These are phyloP conservation scores for Pichia phayaonensis DNA, from an alignment of 805 yeast genomes.

Conservation along the genomic window DNA sequence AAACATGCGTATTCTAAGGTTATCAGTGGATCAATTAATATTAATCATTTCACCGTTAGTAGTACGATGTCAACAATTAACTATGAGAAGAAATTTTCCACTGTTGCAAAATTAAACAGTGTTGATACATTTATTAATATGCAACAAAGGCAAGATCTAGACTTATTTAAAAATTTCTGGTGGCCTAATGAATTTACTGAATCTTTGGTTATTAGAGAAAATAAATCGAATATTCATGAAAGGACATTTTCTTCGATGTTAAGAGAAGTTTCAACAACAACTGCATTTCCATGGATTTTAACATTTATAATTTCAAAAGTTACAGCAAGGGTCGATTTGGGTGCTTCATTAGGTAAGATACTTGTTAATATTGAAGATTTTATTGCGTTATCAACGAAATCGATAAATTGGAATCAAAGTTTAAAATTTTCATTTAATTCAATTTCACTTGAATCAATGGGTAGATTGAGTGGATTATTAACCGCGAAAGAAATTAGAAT, in stretches of 20 bases:
- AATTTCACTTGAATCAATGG: constrained; percentile 49
- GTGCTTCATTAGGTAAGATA: constrained; percentile 72
- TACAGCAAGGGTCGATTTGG: constrained; percentile 60
- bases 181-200: constrained; percentile 37
- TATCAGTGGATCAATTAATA: constrained; percentile 61
- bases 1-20: constrained; percentile 91
- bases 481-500: constrained; percentile 40
- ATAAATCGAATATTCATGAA: neutral
- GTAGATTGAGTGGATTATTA: constrained; percentile 75
- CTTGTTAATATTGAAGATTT: constrained; percentile 45
- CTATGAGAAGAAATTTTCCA: constrained; percentile 34
- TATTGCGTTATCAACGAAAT: constrained; percentile 66
- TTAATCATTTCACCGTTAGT: constrained; percentile 41
- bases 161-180: constrained; percentile 81
- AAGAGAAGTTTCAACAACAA: constrained; percentile 51
- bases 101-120: constrained; percentile 43
- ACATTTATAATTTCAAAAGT: constrained; percentile 49
- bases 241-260: constrained; percentile 39
- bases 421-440: constrained; percentile 52
- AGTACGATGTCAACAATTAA: constrained; percentile 39
- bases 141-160: constrained; percentile 81
- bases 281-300: constrained; percentile 69
- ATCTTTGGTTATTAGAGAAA: constrained; percentile 3
- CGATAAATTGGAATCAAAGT: constrained; percentile 63
- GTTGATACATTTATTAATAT: constrained; percentile 61